These are phyloP conservation scores for Drosera spatulata DNA, from an alignment of 179 eudicot species.

Conservation along the genomic window DNA sequence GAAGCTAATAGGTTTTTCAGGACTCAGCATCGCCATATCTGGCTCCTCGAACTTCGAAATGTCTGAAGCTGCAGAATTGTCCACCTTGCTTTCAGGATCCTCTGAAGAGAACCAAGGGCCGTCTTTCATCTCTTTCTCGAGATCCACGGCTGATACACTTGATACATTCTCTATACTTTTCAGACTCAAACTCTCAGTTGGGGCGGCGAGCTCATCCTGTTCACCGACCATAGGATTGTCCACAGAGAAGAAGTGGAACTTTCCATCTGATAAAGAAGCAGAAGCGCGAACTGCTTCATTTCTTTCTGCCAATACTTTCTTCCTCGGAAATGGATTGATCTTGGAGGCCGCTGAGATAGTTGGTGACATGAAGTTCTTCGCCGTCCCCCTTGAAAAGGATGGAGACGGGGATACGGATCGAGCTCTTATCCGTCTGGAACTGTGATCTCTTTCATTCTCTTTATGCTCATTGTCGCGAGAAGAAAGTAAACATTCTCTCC, in stretches of 20 bases:
- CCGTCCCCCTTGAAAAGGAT: constrained; percentile 25
- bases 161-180: constrained; percentile 2
- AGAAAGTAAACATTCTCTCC: constrained; percentile 18
- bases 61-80: constrained; percentile 3
- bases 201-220: constrained; percentile 18
- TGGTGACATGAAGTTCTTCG: constrained; percentile 88
- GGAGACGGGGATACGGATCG: no score
- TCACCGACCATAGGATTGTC: constrained; percentile 16
- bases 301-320: constrained; percentile 70
- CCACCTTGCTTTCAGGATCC: constrained; percentile 6
- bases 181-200: constrained; percentile 6
- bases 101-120: neutral
- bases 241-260: constrained; percentile 31
- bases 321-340: constrained; percentile 69
- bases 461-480: constrained; percentile 43
- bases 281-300: constrained; percentile 62
- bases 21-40: constrained; percentile 32
- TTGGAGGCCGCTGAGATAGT: constrained; percentile 93
- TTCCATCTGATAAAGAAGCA: constrained; percentile 52
- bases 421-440: constrained; percentile 16
- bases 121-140: constrained; percentile 6
- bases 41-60: constrained; percentile 16
- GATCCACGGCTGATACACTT: constrained; percentile 4
- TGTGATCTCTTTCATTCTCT: constrained; percentile 60
- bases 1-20: constrained; percentile 24